Evolutionary conservation across 768 basidiomycete species (phyloP).

Genomic region (Hericium coralloides): DNA sequence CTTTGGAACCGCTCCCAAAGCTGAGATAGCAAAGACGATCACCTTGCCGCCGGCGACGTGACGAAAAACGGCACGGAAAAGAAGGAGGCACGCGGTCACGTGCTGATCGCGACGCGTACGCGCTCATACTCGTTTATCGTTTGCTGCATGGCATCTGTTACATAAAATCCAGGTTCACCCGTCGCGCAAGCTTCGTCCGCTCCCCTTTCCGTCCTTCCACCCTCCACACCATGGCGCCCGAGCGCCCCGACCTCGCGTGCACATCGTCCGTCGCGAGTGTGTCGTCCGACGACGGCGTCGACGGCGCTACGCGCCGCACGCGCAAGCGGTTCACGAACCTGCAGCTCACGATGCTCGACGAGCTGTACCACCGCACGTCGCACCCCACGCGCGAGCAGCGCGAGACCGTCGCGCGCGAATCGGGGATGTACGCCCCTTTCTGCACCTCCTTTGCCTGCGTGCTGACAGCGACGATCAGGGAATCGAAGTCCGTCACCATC

Average conservation of each 20-base stretch:
- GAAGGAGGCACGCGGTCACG: not conserved
- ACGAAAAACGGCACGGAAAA: no score
- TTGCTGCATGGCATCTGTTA: not conserved
- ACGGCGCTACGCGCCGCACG: conserved; percentile 6
- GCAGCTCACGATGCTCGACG: conserved; percentile 13
- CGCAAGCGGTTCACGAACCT: conserved; percentile 14
- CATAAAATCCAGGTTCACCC: not conserved
- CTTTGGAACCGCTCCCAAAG: no score
- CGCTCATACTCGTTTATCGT: not conserved
- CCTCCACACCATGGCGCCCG: conserved; percentile 3
- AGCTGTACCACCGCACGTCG: conserved; percentile 10
- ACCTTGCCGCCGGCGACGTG: no score
- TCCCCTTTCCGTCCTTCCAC: not conserved
- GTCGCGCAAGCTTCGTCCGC: not conserved
- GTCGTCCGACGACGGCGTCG: conserved; percentile 1
- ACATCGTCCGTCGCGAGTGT: conserved; percentile 11
- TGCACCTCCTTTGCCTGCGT: not conserved
- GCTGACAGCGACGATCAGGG: conserved; percentile 10
- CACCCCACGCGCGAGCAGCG: conserved; percentile 15
- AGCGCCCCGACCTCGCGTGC: conserved; percentile 2
- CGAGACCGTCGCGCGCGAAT: conserved; percentile 10
- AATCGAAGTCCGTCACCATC: conserved; percentile 22
- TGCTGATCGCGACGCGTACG: not conserved
- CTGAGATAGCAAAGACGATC: no score
- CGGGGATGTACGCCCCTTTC: conserved; percentile 5